Base-by-base conservation (phyloP, 169 alveolate genomes). In the Plasmodium inui region DNA sequence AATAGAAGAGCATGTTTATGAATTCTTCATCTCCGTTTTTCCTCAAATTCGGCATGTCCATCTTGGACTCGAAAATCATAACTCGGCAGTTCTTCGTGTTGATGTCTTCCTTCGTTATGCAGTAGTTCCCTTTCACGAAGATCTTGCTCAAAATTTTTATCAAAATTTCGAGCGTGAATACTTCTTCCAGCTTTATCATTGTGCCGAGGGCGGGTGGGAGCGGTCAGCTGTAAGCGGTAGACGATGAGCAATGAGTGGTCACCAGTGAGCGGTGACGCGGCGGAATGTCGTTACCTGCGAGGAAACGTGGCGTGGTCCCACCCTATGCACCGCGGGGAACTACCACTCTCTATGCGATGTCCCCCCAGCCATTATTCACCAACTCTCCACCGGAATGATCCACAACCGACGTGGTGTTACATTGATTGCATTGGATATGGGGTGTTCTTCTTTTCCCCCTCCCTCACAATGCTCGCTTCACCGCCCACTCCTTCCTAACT, bases 81-180 rank as follows among this genome's bases (percentile, higher is more conserved):
- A 89, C 90, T 17, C 82, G 81, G 83, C 94, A 89, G 80, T 89
- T 89, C 8, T 37, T 89, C 12, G 61, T 81, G 50, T 81, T 89
- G 30, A 89, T 89, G 73, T 89, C 94, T 14, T 81, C 90, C 37
- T 89, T 81, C 50, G 89, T 89, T 78, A 89, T 70, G 72, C 83
- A 57, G 55, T 89, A 81, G 22, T 89, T 79, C 70, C 91, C 83
- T 53, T 89, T 89, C 14, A 89, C 39, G 72, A 78, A 81, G 5
- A 89, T 89, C 34, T 81, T 89, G 73, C 90, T 89, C 37, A 81
- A 70, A 79, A 89, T 89, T 41, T 89, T 79, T 71, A 89, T 70
- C 22, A 89, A 81, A 34, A 71, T 89, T 80, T 80, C 94, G 83
- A 89, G 91, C 32, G 94, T 81, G 73, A 89, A 89, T 2, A 89